A percentile compares a stretch with the other conserved stretches of the same genome.
These are phyloP conservation scores for Pouteria glomerata DNA, from an alignment of 148 eudicot genomes.

Conservation along the genomic window DNA sequence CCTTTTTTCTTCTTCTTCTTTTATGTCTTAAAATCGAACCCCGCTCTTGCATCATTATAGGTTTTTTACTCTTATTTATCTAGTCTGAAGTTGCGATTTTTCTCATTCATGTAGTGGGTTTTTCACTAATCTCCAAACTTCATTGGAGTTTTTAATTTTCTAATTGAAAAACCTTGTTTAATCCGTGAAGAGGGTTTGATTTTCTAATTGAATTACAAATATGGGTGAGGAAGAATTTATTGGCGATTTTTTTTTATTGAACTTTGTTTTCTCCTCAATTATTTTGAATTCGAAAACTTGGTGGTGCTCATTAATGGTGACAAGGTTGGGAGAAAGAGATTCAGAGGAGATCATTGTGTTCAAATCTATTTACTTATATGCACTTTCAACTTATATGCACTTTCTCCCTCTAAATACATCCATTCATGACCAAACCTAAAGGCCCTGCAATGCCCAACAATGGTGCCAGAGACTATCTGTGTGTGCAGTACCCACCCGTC, in stretches of 20 bases:
- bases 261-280: not conserved
- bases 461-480: too few relatives aligned
- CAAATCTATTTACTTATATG: too few relatives aligned
- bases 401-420: too few relatives aligned
- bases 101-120: not conserved
- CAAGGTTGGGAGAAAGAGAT: too few relatives aligned
- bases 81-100: not conserved
- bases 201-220: not conserved
- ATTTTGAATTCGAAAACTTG: not conserved
- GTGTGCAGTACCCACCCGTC: too few relatives aligned
- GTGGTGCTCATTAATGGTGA: too few relatives aligned
- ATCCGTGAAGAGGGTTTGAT: too few relatives aligned
- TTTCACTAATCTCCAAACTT: not conserved
- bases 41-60: not conserved
- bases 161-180: not conserved
- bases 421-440: too few relatives aligned
- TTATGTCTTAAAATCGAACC: not conserved
- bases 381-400: too few relatives aligned
- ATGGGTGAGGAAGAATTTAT: not conserved
- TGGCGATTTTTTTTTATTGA: not conserved
- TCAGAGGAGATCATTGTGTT: too few relatives aligned
- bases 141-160: not conserved
- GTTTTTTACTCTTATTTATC: not conserved
- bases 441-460: too few relatives aligned
- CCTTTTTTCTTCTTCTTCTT: too few relatives aligned